phyloP scores from a whole-genome alignment of 2,329 filamentous ascomycete species.

The Mycosphaerella sp. region DNA sequence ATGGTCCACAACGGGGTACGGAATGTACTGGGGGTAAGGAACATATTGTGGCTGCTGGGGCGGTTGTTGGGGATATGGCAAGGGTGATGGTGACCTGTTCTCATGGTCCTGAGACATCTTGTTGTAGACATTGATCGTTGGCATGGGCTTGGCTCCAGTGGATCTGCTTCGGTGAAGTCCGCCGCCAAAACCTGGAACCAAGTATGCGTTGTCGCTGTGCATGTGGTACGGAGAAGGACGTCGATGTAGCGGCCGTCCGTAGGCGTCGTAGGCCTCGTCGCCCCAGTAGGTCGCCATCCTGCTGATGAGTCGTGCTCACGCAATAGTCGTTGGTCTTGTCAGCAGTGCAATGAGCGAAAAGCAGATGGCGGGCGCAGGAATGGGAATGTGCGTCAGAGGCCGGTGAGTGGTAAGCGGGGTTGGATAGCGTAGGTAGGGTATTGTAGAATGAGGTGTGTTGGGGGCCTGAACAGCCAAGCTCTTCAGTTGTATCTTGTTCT shows the following conservation, averaged over 20 bases:
- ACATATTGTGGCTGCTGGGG: background rate
- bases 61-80: constrained; percentile 8
- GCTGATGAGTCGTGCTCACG: background rate
- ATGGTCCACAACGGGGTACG: constrained; percentile 27
- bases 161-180: constrained; percentile 43
- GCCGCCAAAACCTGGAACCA: constrained; percentile 22
- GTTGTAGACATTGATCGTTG: constrained; percentile 45
- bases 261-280: constrained; percentile 22
- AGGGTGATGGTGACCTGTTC: constrained; percentile 14
- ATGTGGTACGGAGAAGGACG: constrained; percentile 21
- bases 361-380: background rate
- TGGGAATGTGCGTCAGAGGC: constrained; percentile 7
- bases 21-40: constrained; percentile 10
- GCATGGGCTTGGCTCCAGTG: constrained; percentile 39
- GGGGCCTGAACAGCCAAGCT: constrained; percentile 1
- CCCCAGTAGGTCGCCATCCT: constrained; percentile 22
- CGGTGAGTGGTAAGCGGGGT: constrained; percentile 9
- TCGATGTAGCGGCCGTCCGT: constrained; percentile 14
- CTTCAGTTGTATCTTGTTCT: constrained; percentile 4
- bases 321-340: background rate
- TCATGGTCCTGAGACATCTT: constrained; percentile 29
- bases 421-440: too few relatives aligned
- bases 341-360: background rate
- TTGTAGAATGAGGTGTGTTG: too few relatives aligned
- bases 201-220: constrained; percentile 20